Evolutionary conservation across 306 rosid genomes (phyloP).

Genomic region (Sechiopsis laciniata): DNA sequence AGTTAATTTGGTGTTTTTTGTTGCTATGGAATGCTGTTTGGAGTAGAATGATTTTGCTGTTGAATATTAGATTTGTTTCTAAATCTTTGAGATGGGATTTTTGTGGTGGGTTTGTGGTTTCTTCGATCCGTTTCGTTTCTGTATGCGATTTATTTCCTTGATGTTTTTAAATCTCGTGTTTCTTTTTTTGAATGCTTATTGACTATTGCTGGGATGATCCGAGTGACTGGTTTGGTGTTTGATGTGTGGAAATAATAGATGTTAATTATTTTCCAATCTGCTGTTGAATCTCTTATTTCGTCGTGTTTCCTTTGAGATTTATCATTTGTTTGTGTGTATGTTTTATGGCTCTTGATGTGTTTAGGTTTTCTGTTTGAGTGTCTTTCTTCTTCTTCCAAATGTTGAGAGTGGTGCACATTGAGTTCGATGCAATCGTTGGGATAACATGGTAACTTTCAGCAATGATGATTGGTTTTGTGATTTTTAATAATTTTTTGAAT

Average conservation of each 20-base stretch:
- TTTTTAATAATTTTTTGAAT: background rate
- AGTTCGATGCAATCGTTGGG: background rate
- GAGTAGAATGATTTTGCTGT: background rate
- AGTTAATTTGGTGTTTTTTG: background rate
- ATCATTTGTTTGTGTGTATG: background rate
- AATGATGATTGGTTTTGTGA: conserved; percentile 1
- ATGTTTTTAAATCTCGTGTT: conserved; percentile 2
- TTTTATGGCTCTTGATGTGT: background rate
- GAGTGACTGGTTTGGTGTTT: background rate
- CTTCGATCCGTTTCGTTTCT: conserved; percentile 9
- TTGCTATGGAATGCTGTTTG: background rate
- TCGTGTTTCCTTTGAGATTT: conserved; percentile 11
- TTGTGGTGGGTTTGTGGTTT: background rate
- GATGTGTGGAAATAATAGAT: background rate
- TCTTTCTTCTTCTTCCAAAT: no score
- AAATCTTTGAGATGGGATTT: conserved; percentile 5
- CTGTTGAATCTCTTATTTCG: background rate
- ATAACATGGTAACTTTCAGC: background rate
- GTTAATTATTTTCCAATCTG: background rate
- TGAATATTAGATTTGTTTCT: background rate
- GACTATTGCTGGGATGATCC: background rate
- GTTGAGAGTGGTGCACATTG: no score
- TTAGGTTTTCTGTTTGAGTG: background rate
- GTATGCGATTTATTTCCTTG: background rate
- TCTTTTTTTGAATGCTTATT: background rate